Percentiles rank a stretch among this genome's conserved stretches.
Evolutionary conservation across 2,329 filamentous ascomycete species (phyloP).

Genomic region (Xylariales sp.): DNA sequence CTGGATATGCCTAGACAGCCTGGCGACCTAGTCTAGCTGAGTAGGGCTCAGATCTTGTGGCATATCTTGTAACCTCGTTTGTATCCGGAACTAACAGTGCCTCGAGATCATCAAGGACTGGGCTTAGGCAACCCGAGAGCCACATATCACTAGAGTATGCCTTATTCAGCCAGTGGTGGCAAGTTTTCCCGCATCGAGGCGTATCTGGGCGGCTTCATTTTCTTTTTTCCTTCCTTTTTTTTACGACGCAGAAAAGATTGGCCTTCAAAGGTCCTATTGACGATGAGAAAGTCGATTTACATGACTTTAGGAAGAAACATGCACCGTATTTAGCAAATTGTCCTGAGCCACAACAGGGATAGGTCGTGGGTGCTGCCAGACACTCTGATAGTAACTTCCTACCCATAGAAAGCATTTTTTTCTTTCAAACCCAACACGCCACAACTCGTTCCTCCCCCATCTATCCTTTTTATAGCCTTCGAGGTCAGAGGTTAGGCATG

Average conservation of each 20-base stretch:
- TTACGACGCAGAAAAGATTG: neutral
- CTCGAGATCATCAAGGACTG: constrained; percentile 17
- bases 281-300: neutral
- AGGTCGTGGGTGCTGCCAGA: neutral
- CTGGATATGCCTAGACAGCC: constrained; percentile 18
- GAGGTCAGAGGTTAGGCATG: neutral
- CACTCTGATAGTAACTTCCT: neutral
- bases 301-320: neutral
- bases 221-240: neutral
- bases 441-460: neutral
- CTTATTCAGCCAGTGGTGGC: constrained; percentile 20
- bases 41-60: constrained; percentile 1
- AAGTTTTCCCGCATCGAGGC: constrained; percentile 18
- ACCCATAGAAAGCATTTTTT: neutral
- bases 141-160: constrained; percentile 26
- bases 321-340: neutral
- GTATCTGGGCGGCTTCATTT: neutral
- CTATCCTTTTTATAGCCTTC: neutral
- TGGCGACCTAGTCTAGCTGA: constrained; percentile 3
- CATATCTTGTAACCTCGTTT: constrained; percentile 11
- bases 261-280: neutral
- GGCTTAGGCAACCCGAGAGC: constrained; percentile 7
- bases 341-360: neutral
- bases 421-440: constrained; percentile 1
- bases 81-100: constrained; percentile 8